Evolutionary conservation across 768 basidiomycete genomes (phyloP).

Genomic region (Aureoboletus auriporus): DNA sequence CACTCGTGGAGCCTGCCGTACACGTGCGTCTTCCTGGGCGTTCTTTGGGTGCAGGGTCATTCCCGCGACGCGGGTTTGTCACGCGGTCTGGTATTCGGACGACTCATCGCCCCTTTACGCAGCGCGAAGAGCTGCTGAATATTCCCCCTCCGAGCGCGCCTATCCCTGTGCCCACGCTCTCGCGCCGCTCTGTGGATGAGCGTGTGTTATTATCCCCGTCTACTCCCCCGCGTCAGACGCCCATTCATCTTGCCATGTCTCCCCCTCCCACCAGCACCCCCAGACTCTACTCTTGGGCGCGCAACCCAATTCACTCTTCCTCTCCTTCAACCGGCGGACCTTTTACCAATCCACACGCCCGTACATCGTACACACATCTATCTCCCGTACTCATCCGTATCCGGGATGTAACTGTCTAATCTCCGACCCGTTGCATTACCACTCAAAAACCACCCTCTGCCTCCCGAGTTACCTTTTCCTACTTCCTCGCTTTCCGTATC

Average conservation of each 20-base stretch:
- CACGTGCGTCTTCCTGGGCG: slow-evolving; percentile 24
- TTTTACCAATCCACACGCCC: slow-evolving; percentile 55
- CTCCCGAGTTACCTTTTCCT: not conserved
- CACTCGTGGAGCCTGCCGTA: slow-evolving; percentile 11
- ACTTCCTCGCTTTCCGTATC: slow-evolving; percentile 9
- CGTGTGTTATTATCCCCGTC: slow-evolving; percentile 17
- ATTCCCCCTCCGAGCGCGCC: slow-evolving; percentile 24
- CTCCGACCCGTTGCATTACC: not conserved
- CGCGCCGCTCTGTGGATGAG: slow-evolving; percentile 26
- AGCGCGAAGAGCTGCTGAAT: slow-evolving; percentile 7
- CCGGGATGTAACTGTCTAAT: slow-evolving; percentile 34
- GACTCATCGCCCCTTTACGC: slow-evolving; percentile 1
- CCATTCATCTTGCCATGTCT: slow-evolving; percentile 37
- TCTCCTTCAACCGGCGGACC: slow-evolving; percentile 37
- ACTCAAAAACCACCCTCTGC: not conserved
- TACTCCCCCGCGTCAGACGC: slow-evolving; percentile 30
- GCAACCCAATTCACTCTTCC: slow-evolving; percentile 33
- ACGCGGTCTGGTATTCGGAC: not conserved
- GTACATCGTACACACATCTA: slow-evolving; percentile 57
- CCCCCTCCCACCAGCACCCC: slow-evolving; percentile 55
- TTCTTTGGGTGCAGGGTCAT: not conserved
- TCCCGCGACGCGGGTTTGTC: slow-evolving; percentile 4
- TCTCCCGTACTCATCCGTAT: slow-evolving; percentile 44
- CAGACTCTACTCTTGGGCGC: slow-evolving; percentile 53
- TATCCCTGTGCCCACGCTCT: slow-evolving; percentile 25